These are phyloP conservation scores for Umbilicaria muhlenbergii DNA, from an alignment of 495 filamentous ascomycete species.

Conservation along the genomic window DNA sequence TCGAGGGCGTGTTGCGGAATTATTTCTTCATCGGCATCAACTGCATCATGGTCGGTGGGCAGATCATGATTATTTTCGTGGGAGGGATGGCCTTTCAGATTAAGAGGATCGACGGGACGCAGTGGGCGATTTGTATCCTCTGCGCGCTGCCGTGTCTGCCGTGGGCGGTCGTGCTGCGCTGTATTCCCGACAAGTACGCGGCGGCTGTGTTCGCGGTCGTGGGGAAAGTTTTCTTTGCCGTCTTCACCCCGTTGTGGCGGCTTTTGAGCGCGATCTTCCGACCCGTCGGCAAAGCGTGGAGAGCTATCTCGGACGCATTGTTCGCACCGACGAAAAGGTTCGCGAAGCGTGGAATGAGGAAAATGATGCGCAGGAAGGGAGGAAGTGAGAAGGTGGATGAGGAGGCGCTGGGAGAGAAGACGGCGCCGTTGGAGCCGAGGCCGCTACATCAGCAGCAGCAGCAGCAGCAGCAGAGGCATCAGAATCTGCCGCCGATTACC, in stretches of 20 bases:
- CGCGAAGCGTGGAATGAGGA: slow-evolving; percentile 3
- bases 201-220: slow-evolving; percentile 21
- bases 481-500: too few relatives aligned
- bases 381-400: too few relatives aligned
- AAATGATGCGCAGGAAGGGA: background rate
- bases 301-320: background rate
- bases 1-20: slow-evolving; percentile 64
- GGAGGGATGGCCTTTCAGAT: slow-evolving; percentile 62
- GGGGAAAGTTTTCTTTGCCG: slow-evolving; percentile 8
- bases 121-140: slow-evolving; percentile 66
- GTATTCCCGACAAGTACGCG: slow-evolving; percentile 44
- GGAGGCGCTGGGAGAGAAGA: too few relatives aligned
- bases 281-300: slow-evolving; percentile 4
- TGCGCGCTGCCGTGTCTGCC: slow-evolving; percentile 59
- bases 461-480: too few relatives aligned
- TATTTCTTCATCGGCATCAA: slow-evolving; percentile 77
- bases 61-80: slow-evolving; percentile 68
- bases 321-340: slow-evolving; percentile 10
- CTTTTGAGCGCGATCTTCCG: slow-evolving; percentile 4
- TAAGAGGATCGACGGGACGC: slow-evolving; percentile 42
- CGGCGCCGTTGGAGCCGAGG: too few relatives aligned
- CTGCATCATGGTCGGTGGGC: slow-evolving; percentile 59
- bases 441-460: too few relatives aligned
- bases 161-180: slow-evolving; percentile 54
- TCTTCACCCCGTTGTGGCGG: slow-evolving; percentile 6